Evolutionary conservation across 352 stramenopile genomes (phyloP), one percentile per base, ranked within the genome.

Genomic region (Pythium pyrilobum): DNA sequence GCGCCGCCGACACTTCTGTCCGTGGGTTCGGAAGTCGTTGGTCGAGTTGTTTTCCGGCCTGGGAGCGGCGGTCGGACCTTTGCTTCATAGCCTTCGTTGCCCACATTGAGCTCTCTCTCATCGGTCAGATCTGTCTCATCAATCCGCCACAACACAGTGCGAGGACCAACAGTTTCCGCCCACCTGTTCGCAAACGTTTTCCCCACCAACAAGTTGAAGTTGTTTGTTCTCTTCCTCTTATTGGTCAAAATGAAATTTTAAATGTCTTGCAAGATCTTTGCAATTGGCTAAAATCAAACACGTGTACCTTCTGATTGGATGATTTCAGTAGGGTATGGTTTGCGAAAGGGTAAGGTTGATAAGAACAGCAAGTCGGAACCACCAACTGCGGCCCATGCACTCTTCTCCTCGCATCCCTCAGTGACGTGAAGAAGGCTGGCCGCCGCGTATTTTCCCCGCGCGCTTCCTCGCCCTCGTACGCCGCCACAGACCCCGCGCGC

Each of bases 131-230:
- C n/a, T n/a, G n/a, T n/a, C n/a, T n/a, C n/a, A n/a, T n/a, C n/a
- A n/a, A n/a, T n/a, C n/a, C n/a, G n/a, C n/a, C n/a, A n/a, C n/a
- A n/a, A n/a, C n/a, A n/a, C n/a, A n/a, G n/a, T n/a, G n/a, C n/a
- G n/a, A n/a, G n/a, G n/a, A n/a, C n/a, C n/a, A n/a, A n/a, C 15
- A 48, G 41, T 33, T 48, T 52, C 32, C 20, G 21, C 21, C 12
- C 31, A 21, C 32, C 29, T 32, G 28, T 23, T n/a, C 28, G 20
- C 49, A 21, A 27, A 23, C 9, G 41, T 52, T 51, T 45, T 62
- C 45, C 53, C 44, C 32, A 46, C 29, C 59, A 67, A 59, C 66
- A 73, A 73, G 66, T 73, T 73, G 66, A 73, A 73, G 66, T 73
- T 73, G 62, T 47, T 48, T 27, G 11, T 2, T 38, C 2, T 13